Evolutionary conservation across 768 basidiomycete species (phyloP).

Genomic region (Royoungia palumana): DNA sequence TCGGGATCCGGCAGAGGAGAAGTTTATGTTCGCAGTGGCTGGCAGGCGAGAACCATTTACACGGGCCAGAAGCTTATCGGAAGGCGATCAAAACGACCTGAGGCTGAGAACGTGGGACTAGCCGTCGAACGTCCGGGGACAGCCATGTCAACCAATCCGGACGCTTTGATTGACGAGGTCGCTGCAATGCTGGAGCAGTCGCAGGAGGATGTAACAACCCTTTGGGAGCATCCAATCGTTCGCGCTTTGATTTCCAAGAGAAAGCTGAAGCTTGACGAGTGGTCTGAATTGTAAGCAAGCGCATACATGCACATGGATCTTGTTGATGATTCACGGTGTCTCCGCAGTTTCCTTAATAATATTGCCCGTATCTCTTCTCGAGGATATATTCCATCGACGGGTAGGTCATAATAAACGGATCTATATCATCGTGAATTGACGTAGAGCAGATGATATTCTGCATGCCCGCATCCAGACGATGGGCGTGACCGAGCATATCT

Average conservation of each 20-base stretch:
- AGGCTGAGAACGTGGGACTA: slow-evolving; percentile 25
- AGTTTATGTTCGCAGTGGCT: slow-evolving; percentile 75
- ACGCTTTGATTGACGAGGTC: slow-evolving; percentile 58
- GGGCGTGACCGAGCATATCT: slow-evolving; percentile 82
- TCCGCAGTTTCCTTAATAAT: slow-evolving; percentile 65
- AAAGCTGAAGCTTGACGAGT: slow-evolving; percentile 77
- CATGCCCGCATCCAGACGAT: slow-evolving; percentile 90
- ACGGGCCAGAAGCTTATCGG: slow-evolving; percentile 39
- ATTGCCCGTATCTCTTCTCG: slow-evolving; percentile 66
- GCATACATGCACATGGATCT: slow-evolving; percentile 24
- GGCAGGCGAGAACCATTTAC: slow-evolving; percentile 70
- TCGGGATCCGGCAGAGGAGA: slow-evolving; percentile 75
- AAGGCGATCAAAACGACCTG: slow-evolving; percentile 26
- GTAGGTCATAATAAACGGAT: slow-evolving; percentile 37
- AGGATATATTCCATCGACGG: slow-evolving; percentile 73
- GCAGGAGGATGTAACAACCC: slow-evolving; percentile 61
- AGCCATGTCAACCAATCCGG: slow-evolving; percentile 38
- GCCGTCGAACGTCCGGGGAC: slow-evolving; percentile 27
- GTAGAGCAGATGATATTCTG: slow-evolving; percentile 68
- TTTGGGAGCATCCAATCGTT: slow-evolving; percentile 75
- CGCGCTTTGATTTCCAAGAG: slow-evolving; percentile 63
- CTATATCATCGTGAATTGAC: slow-evolving; percentile 26
- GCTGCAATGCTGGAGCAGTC: slow-evolving; percentile 55
- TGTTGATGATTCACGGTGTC: slow-evolving; percentile 3
- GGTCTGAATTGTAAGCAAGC: slow-evolving; percentile 76